Evolutionary conservation across 345 rosid species (phyloP).

Genomic region (Populus simonii): DNA sequence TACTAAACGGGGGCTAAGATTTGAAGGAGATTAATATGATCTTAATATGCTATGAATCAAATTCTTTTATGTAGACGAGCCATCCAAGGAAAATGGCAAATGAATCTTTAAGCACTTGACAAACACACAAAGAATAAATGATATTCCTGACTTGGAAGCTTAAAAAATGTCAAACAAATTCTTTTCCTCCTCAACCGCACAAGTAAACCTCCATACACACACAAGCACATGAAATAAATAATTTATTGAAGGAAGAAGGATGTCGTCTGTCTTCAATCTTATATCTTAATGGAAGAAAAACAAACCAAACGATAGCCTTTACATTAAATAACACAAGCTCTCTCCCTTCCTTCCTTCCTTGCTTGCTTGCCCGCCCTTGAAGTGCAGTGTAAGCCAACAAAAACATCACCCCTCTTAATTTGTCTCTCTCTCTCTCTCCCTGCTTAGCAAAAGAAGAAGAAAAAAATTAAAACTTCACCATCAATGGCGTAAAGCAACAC

Average conservation of each 20-base stretch:
- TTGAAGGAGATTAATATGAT: too few species aligned
- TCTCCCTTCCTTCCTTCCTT: background rate
- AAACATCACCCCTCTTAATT: slow-evolving; percentile 13
- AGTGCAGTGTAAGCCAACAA: slow-evolving; percentile 48
- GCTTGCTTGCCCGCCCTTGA: background rate
- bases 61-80: too few species aligned
- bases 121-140: too few species aligned
- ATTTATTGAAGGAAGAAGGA: background rate
- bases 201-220: too few species aligned
- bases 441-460: too few species aligned
- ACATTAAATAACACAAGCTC: background rate
- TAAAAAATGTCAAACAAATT: too few species aligned
- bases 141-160: too few species aligned
- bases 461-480: background rate
- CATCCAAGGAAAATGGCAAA: too few species aligned
- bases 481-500: slow-evolving; percentile 49
- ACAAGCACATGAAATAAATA: background rate
- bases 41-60: too few species aligned
- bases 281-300: background rate
- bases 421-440: background rate
- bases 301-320: background rate
- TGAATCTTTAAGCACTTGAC: too few species aligned
- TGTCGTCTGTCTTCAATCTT: background rate
- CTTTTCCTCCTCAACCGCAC: too few species aligned
- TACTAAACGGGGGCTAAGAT: too few species aligned